Base-by-base conservation (phyloP, 1,139 yeast genomes). In the Magnusiomyces paraingens region DNA sequence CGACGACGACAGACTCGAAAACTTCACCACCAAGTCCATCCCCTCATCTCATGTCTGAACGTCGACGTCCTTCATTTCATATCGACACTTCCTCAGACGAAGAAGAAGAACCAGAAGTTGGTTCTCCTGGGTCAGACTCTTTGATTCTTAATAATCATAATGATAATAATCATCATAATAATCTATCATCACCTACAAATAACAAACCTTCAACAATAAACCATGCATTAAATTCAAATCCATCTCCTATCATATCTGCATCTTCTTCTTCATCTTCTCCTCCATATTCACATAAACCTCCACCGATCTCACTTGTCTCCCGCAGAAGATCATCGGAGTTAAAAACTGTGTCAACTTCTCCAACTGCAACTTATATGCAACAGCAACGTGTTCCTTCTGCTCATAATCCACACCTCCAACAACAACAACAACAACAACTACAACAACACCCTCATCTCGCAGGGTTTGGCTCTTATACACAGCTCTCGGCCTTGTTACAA, bases 21-120 rank as follows among this genome's bases (percentile, higher is more conserved):
- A n/a, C 32, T 26, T 8, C 4, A 8, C 32, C 32, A 26, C 32
- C 8, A 8, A 26, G 8, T 26, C 32, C 32, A 4, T 26, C 32
- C 32, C 8, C 32, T 8, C 32, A 26, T 8, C 32, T 26, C 32
- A 26, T 26, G 32, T 26, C 32, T 8, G 32, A 26, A 6, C 20
- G 50, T n/a, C 41, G 43, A 11, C 51, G 59, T n/a, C 61, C 61
- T 5, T 56, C 58, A 35, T 59, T 59, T 41, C 60, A 58, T 41
- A 51, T 59, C 47, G 62, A 57, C 39, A 52, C 41, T 18, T 58
- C 55, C 39, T 51, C 58, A 6, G 57, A 57, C 11, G 57, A 55
- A 26, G 55, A 54, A 42, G 61, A 58, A 21, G 58, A 55, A 36
- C 52, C 47, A 1, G 48, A 45, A 8, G 26, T 40, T 18, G 47